Evolutionary conservation across 257 asterid genomes (phyloP).

Genomic region (Pogostemon cablin): DNA sequence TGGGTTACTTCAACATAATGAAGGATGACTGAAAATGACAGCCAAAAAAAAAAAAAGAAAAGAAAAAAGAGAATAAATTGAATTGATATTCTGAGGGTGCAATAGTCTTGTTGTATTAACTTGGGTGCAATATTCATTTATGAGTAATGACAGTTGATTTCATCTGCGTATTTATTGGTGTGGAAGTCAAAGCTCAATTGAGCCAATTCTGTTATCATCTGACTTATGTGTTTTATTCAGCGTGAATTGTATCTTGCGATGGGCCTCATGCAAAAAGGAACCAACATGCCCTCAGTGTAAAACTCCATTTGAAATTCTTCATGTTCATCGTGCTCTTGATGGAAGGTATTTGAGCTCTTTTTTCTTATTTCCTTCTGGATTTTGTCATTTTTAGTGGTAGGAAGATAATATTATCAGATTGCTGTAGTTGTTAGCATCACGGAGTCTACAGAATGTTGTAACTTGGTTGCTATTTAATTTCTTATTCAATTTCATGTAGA

Average conservation of each 20-base stretch:
- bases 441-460: background rate
- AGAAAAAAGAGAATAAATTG: background rate
- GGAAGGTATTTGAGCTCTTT: conserved; percentile 64
- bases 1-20: background rate
- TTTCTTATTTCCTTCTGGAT: conserved; percentile 9
- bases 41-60: background rate
- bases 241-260: conserved; percentile 81
- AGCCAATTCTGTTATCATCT: conserved; percentile 15
- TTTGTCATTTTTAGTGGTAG: background rate
- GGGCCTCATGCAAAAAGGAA: conserved; percentile 87
- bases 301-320: conserved; percentile 70
- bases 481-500: background rate
- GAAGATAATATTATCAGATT: conserved; percentile 5
- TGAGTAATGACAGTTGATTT: conserved; percentile 7
- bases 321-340: conserved; percentile 86
- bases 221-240: conserved; percentile 45
- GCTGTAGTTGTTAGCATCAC: conserved; percentile 1
- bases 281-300: conserved; percentile 93
- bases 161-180: background rate
- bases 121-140: background rate
- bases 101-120: conserved; percentile 15
- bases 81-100: conserved; percentile 4
- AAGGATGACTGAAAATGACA: background rate
- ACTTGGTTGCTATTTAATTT: background rate
- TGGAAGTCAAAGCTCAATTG: conserved; percentile 14